Percentiles rank a stretch among this genome's conserved stretches.
These are phyloP conservation scores for Pyricularia grisea DNA, from an alignment of 2,329 filamentous ascomycete species.

Conservation along the genomic window DNA sequence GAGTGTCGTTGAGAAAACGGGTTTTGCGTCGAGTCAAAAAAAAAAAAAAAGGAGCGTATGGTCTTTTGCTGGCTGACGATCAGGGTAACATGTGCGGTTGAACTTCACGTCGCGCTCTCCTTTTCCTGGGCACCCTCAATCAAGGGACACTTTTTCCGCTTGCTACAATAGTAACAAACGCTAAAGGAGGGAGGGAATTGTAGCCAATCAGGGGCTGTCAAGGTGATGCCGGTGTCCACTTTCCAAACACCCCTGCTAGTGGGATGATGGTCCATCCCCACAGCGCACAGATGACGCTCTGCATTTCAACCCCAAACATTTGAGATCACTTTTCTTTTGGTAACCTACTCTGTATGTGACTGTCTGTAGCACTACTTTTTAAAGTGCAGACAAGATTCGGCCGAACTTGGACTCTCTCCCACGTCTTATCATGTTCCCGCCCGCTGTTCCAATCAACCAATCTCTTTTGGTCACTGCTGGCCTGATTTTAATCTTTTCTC, in stretches of 20 bases:
- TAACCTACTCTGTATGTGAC: too few species aligned
- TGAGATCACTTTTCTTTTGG: too few species aligned
- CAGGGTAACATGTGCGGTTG: background rate
- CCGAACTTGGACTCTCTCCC: background rate
- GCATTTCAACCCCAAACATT: background rate
- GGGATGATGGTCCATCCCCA: background rate
- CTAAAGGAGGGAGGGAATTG: background rate
- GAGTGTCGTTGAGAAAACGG: background rate
- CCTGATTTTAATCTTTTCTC: background rate
- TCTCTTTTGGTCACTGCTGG: background rate
- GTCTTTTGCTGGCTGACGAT: background rate
- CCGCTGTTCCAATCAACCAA: background rate
- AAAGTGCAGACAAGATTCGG: background rate
- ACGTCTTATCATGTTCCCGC: background rate
- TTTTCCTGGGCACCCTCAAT: background rate
- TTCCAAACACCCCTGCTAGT: background rate
- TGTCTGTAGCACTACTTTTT: too few species aligned
- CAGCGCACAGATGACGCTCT: background rate
- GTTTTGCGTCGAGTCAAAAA: background rate
- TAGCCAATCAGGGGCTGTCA: background rate
- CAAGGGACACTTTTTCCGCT: background rate
- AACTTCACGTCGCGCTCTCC: background rate
- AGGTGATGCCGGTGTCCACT: background rate
- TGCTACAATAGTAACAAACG: background rate
- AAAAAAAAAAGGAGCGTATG: background rate